A percentile compares a stretch with the other conserved stretches of the same genome.
These are phyloP conservation scores for Lentinula boryana DNA, from an alignment of 768 basidiomycete genomes.

Conservation along the genomic window DNA sequence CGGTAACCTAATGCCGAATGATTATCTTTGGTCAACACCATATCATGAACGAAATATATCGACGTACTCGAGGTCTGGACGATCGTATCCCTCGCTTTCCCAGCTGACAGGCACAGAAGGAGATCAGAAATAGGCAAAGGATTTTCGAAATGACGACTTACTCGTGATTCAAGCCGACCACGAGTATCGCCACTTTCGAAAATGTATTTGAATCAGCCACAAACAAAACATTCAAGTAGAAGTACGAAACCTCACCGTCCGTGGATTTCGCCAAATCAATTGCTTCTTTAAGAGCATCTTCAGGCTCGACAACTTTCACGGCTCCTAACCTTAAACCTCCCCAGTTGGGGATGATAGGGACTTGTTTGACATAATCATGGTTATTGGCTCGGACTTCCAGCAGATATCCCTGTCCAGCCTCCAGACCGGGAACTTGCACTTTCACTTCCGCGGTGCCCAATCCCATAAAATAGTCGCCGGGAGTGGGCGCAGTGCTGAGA, in stretches of 20 bases:
- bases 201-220: neutral
- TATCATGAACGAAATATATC: neutral
- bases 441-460: slow-evolving; percentile 35
- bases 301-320: slow-evolving; percentile 23
- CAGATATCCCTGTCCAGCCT: slow-evolving; percentile 34
- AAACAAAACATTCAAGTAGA: neutral
- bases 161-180: slow-evolving; percentile 54
- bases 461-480: slow-evolving; percentile 36
- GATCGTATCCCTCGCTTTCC: slow-evolving; percentile 60
- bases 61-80: slow-evolving; percentile 36
- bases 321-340: slow-evolving; percentile 34
- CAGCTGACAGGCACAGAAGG: slow-evolving; percentile 18
- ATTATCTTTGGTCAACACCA: neutral
- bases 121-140: slow-evolving; percentile 12
- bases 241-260: slow-evolving; percentile 25
- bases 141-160: slow-evolving; percentile 16
- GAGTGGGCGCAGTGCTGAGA: slow-evolving; percentile 30
- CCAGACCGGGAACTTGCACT: slow-evolving; percentile 27
- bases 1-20: slow-evolving; percentile 30
- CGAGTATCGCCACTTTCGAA: slow-evolving; percentile 32
- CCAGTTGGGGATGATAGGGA: slow-evolving; percentile 31
- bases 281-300: slow-evolving; percentile 36
- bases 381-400: slow-evolving; percentile 32
- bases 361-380: slow-evolving; percentile 25
- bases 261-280: slow-evolving; percentile 29